These are phyloP conservation scores for Eutrema heterophyllum DNA, from an alignment of 345 rosid genomes.

Conservation along the genomic window DNA sequence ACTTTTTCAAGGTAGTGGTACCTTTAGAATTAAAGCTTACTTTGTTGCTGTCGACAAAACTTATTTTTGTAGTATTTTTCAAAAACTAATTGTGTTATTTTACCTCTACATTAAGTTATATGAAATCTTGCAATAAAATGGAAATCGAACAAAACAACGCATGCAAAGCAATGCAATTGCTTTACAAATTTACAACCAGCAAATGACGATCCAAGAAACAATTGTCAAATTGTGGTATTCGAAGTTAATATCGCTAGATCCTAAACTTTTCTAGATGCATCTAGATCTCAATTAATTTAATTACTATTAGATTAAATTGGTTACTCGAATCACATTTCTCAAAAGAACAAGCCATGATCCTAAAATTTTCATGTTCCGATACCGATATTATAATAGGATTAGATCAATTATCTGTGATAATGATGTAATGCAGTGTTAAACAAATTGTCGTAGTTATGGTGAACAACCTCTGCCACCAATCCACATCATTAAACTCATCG, in stretches of 20 bases:
- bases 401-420: too few species aligned
- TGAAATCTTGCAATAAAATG: background rate
- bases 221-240: slow-evolving; percentile 3
- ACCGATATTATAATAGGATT: too few species aligned
- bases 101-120: background rate
- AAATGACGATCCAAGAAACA: slow-evolving; percentile 1
- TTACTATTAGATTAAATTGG: background rate
- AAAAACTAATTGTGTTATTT: background rate
- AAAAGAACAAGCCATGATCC: too few species aligned
- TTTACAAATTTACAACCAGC: background rate
- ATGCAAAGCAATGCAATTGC: background rate
- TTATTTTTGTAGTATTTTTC: background rate
- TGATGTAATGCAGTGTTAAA: too few species aligned
- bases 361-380: too few species aligned
- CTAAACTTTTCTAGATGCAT: background rate
- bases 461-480: too few species aligned
- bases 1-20: too few species aligned
- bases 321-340: too few species aligned
- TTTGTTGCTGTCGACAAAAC: too few species aligned
- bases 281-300: background rate
- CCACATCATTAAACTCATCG: too few species aligned
- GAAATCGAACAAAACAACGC: background rate
- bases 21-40: too few species aligned
- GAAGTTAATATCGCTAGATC: slow-evolving; percentile 9
- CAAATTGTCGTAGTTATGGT: too few species aligned